A percentile compares a stretch with the other conserved stretches of the same genome.
Conservation (phyloP, 2,329 filamentous ascomycete genomes). For the Fusarium acutatum region DNA sequence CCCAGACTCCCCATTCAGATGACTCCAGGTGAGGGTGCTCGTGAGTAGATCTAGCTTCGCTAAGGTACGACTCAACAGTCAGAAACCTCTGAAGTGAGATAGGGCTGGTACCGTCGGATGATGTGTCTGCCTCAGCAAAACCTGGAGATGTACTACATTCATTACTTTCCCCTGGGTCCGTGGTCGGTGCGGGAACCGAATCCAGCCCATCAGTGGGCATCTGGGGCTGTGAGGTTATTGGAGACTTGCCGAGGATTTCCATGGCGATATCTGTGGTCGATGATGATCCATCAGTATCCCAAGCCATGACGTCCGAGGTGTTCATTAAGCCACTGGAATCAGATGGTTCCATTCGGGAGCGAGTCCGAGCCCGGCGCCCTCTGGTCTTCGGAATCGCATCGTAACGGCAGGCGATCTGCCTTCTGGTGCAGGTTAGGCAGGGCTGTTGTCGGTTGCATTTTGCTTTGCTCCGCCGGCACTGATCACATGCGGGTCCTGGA, state of each 20-base stretch:
- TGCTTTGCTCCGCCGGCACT: slow-evolving; percentile 12
- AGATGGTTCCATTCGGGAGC: background rate
- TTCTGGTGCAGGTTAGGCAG: background rate
- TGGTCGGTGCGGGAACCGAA: background rate
- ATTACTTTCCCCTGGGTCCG: background rate
- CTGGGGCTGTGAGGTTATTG: background rate
- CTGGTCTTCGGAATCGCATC: background rate
- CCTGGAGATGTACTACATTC: background rate
- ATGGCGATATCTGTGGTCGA: background rate
- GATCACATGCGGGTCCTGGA: slow-evolving; percentile 9
- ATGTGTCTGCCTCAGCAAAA: background rate
- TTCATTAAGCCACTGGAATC: background rate
- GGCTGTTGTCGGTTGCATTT: slow-evolving; percentile 11
- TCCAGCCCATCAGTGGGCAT: background rate
- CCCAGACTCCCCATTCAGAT: background rate
- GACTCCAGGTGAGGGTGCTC: background rate
- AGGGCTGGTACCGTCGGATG: background rate
- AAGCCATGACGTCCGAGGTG: background rate
- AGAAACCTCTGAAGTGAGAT: background rate
- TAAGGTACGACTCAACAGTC: background rate
- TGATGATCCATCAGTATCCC: background rate
- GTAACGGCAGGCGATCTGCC: background rate
- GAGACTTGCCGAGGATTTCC: background rate
- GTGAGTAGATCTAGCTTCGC: background rate
- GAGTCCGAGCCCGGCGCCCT: background rate